Conservation (phyloP, 257 asterid species). For the Solanum piurae region DNA sequence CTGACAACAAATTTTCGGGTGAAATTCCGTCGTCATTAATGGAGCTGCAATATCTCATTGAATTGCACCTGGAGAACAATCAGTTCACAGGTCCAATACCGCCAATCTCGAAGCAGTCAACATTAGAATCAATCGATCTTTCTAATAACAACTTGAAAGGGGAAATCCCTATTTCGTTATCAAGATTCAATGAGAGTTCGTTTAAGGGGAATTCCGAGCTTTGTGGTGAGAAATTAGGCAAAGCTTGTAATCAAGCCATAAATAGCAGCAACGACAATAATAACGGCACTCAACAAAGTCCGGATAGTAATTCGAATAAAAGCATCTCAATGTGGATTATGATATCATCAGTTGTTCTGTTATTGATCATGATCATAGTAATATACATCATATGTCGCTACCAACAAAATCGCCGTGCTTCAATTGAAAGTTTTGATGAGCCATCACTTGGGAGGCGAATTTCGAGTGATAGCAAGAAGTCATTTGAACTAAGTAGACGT, state of each 20-base stretch:
- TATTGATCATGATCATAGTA: slow-evolving; percentile 1
- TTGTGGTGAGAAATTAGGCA: slow-evolving; percentile 33
- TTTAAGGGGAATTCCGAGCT: slow-evolving; percentile 53
- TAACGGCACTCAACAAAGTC: not conserved
- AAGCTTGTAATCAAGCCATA: slow-evolving; percentile 10
- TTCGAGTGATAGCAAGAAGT: not conserved
- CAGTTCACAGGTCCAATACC: slow-evolving; percentile 58
- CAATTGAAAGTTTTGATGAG: not conserved
- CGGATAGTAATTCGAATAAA: not conserved
- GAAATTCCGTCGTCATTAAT: slow-evolving; percentile 42
- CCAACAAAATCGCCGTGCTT: not conserved
- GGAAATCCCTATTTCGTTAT: slow-evolving; percentile 38
- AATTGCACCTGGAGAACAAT: slow-evolving; percentile 54
- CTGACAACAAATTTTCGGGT: slow-evolving; percentile 50
- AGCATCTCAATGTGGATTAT: slow-evolving; percentile 1
- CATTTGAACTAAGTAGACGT: not conserved
- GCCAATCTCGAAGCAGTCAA: slow-evolving; percentile 13
- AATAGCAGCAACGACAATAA: not conserved
- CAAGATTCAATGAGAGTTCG: slow-evolving; percentile 17
- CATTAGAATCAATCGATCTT: slow-evolving; percentile 26
- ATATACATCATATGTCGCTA: slow-evolving; percentile 6
- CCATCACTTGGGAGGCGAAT: not conserved
- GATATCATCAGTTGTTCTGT: not conserved
- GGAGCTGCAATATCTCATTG: slow-evolving; percentile 26
- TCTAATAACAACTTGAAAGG: slow-evolving; percentile 55